Conservation (phyloP, 805 yeast genomes). For the Lipomyces kockii region DNA sequence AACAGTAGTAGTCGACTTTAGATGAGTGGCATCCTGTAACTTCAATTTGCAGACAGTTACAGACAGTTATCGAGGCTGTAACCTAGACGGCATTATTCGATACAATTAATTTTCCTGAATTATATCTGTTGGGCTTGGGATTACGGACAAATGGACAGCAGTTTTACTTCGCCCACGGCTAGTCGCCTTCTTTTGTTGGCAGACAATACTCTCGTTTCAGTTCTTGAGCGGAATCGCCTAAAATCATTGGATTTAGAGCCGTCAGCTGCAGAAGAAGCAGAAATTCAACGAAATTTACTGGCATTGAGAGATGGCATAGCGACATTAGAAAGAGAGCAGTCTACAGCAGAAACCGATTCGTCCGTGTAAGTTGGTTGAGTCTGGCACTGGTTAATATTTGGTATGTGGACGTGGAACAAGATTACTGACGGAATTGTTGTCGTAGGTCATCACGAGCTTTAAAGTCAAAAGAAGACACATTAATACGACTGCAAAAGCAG, state of each 20-base stretch:
- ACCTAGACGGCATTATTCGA: background rate
- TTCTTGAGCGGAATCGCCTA: constrained; percentile 44
- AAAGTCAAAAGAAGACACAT: constrained; percentile 24
- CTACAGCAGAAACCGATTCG: constrained; percentile 23
- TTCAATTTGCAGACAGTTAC: background rate
- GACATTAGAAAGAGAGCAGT: constrained; percentile 38
- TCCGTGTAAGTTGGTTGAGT: constrained; percentile 18
- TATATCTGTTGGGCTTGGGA: background rate
- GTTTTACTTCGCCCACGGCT: constrained; percentile 14
- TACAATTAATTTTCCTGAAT: background rate
- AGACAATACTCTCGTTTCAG: constrained; percentile 43
- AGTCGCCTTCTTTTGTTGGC: constrained; percentile 37
- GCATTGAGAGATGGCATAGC: constrained; percentile 40
- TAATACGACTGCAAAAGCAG: constrained; percentile 35
- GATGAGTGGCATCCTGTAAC: background rate
- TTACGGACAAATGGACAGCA: background rate
- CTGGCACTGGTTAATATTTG: background rate
- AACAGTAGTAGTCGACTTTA: background rate
- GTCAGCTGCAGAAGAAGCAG: constrained; percentile 41
- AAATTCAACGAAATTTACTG: constrained; percentile 39
- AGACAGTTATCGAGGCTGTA: background rate
- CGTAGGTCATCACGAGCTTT: constrained; percentile 26
- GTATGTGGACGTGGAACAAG: background rate
- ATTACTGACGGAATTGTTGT: background rate
- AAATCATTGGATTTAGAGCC: constrained; percentile 40